Evolutionary conservation across 1,284 basidiomycete genomes (phyloP).

Genomic region (Gomphus sp.): DNA sequence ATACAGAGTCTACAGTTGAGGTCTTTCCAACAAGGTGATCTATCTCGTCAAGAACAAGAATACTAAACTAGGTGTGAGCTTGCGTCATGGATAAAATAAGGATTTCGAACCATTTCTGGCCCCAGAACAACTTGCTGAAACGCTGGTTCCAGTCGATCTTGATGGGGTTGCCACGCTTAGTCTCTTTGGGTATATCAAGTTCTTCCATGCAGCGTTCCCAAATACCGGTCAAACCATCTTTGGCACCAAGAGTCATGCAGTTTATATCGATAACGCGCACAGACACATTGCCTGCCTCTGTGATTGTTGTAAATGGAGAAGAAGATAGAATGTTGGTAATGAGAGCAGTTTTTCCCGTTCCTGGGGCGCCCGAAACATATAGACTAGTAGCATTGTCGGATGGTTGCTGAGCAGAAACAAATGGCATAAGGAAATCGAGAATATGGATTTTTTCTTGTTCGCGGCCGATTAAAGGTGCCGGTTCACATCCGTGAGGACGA

Average conservation of each 20-base stretch:
- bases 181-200: conserved; percentile 28
- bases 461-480: conserved; percentile 49
- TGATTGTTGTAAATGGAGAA: conserved; percentile 20
- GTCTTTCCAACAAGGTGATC: conserved; percentile 60
- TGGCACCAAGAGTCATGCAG: conserved; percentile 61
- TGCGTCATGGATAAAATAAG: conserved; percentile 1
- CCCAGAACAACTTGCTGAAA: conserved; percentile 16
- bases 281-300: conserved; percentile 22
- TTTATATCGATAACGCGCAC: conserved; percentile 53
- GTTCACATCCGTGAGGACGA: conserved; percentile 53
- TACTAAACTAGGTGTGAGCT: conserved; percentile 28
- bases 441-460: conserved; percentile 49
- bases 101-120: conserved; percentile 45
- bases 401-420: conserved; percentile 26
- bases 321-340: conserved; percentile 51
- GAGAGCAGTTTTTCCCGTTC: conserved; percentile 75
- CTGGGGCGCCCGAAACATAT: conserved; percentile 74
- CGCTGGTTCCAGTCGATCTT: conserved; percentile 17
- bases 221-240: conserved; percentile 42
- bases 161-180: conserved; percentile 21
- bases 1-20: conserved; percentile 33
- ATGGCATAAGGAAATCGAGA: conserved; percentile 44
- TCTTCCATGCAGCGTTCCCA: conserved; percentile 62
- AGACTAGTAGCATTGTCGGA: conserved; percentile 29
- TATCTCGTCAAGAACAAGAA: conserved; percentile 71